Conservation (phyloP, 2,329 filamentous ascomycete genomes). For the Fusarium newnesense region DNA sequence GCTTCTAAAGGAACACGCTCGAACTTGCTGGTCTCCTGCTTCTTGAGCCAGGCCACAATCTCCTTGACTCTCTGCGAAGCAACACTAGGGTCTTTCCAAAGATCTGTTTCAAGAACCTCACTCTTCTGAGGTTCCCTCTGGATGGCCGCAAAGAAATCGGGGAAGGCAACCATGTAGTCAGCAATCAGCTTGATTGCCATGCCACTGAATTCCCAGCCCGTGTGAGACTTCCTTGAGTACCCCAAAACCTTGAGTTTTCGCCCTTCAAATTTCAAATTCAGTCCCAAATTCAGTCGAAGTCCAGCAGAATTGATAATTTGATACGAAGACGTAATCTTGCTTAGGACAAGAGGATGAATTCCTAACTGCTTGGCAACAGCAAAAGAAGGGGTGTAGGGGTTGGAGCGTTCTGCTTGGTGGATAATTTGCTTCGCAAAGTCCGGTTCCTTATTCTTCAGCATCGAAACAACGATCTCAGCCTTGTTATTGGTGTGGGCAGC, state of each 20-base stretch:
- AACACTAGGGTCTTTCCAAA: conserved; percentile 78
- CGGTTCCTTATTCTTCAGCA: conserved; percentile 76
- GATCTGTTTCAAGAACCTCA: conserved; percentile 84
- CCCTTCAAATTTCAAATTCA: conserved; percentile 97
- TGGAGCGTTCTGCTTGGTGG: conserved; percentile 72
- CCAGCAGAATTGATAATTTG: conserved; percentile 82
- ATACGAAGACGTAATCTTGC: conserved; percentile 96
- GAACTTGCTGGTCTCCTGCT: conserved; percentile 88
- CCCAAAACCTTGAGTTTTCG: conserved; percentile 96
- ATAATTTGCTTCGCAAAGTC: conserved; percentile 86
- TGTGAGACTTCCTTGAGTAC: conserved; percentile 86
- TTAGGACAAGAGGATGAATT: conserved; percentile 87
- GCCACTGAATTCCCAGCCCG: conserved; percentile 95
- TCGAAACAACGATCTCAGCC: conserved; percentile 81
- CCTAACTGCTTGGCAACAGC: conserved; percentile 84
- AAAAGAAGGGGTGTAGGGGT: conserved; percentile 86
- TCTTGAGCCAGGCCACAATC: conserved; percentile 92
- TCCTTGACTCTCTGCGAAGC: conserved; percentile 89
- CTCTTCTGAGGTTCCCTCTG: conserved; percentile 86
- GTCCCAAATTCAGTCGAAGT: conserved; percentile 85
- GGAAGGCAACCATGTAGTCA: conserved; percentile 93
- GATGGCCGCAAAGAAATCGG: conserved; percentile 92
- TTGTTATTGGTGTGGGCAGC: conserved; percentile 78
- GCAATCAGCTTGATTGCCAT: conserved; percentile 83
- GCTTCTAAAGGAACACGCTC: conserved; percentile 96